Conservation (phyloP, 2,329 filamentous ascomycete genomes). For the Xylaria digitata region DNA sequence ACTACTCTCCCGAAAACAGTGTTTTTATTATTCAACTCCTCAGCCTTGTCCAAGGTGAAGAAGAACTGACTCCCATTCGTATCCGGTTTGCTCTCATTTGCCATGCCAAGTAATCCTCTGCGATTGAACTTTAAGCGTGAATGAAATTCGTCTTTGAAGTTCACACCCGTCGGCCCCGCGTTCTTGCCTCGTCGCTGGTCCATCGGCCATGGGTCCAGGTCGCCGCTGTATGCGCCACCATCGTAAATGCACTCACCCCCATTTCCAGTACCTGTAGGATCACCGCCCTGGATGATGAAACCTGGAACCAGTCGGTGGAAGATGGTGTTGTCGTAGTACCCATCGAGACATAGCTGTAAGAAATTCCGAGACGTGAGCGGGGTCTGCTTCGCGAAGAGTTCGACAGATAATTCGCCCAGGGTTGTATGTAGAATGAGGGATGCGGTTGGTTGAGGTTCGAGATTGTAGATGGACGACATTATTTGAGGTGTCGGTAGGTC, state of each 20-base stretch:
- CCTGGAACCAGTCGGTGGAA: slow-evolving; percentile 94
- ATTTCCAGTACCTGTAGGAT: slow-evolving; percentile 90
- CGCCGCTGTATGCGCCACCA: slow-evolving; percentile 78
- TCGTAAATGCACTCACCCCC: slow-evolving; percentile 94
- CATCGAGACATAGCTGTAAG: slow-evolving; percentile 91
- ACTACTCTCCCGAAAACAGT: slow-evolving; percentile 93
- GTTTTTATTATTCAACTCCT: slow-evolving; percentile 89
- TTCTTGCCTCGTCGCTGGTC: slow-evolving; percentile 72
- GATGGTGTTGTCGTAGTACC: slow-evolving; percentile 92
- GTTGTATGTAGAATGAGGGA: slow-evolving; percentile 93
- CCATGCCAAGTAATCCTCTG: slow-evolving; percentile 93
- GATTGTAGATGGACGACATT: slow-evolving; percentile 94
- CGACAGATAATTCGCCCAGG: slow-evolving; percentile 86
- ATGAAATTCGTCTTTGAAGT: slow-evolving; percentile 88
- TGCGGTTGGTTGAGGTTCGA: slow-evolving; percentile 92
- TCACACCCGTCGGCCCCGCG: slow-evolving; percentile 67
- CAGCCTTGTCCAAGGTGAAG: slow-evolving; percentile 85
- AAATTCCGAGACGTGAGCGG: slow-evolving; percentile 95
- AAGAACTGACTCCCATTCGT: slow-evolving; percentile 98
- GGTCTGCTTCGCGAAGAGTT: slow-evolving; percentile 94
- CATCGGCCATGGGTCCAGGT: slow-evolving; percentile 78
- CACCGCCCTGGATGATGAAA: slow-evolving; percentile 94
- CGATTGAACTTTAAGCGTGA: slow-evolving; percentile 92
- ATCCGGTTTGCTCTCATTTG: slow-evolving; percentile 80
- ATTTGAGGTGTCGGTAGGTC: not conserved